Conservation (phyloP, 805 yeast genomes). For the Grigorovia jiainica region DNA sequence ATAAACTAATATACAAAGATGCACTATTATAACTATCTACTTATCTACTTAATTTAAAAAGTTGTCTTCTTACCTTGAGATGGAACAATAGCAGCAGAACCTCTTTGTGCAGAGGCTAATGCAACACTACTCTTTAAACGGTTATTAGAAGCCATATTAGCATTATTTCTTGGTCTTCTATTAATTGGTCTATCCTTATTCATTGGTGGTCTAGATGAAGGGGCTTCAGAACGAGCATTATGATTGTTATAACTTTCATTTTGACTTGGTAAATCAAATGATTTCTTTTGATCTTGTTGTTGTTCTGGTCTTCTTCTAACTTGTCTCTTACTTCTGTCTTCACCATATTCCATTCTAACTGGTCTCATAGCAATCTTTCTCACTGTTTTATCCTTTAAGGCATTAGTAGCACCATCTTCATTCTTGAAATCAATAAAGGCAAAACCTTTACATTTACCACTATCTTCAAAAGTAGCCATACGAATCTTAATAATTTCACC, state of each 20-base stretch:
- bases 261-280: conserved; percentile 16
- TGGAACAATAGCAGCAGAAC: conserved; percentile 77
- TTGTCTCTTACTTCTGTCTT: conserved; percentile 76
- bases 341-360: conserved; percentile 84
- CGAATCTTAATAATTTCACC: conserved; percentile 78
- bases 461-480: conserved; percentile 97
- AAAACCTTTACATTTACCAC: conserved; percentile 95
- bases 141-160: conserved; percentile 30
- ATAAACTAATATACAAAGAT: not conserved
- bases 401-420: conserved; percentile 73
- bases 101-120: conserved; percentile 80
- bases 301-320: conserved; percentile 34
- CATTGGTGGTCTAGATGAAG: conserved; percentile 1
- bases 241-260: conserved; percentile 2
- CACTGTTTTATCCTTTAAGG: conserved; percentile 63
- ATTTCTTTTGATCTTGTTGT: conserved; percentile 12
- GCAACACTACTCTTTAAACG: conserved; percentile 75
- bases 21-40: not conserved
- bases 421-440: conserved; percentile 82
- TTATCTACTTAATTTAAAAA: conserved; percentile 39
- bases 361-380: conserved; percentile 62
- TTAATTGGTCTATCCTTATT: conserved; percentile 3
- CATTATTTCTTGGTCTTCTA: conserved; percentile 13
- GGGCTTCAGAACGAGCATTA: not conserved
- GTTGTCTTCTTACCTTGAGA: conserved; percentile 82